Conservation (phyloP, 306 rosid species). For the Trifolium repens region DNA sequence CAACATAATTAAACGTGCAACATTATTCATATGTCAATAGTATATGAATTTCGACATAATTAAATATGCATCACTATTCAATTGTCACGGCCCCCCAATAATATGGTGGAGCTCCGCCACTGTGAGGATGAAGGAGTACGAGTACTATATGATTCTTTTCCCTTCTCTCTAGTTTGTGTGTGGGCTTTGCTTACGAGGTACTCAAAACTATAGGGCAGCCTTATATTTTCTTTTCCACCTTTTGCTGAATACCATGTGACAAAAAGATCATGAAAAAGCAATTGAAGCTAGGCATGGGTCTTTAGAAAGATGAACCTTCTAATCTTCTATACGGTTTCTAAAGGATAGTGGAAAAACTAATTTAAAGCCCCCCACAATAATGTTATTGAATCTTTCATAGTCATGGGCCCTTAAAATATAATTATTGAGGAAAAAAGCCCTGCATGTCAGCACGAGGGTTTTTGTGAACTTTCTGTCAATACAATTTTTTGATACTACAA, state of each 20-base stretch:
- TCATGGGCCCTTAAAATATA: background rate
- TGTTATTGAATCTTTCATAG: too few relatives aligned
- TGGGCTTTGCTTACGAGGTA: background rate
- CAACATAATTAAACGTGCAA: too few relatives aligned
- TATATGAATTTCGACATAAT: too few relatives aligned
- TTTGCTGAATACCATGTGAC: constrained; percentile 27
- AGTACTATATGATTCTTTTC: too few relatives aligned
- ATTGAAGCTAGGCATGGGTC: constrained; percentile 20
- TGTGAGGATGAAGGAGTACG: too few relatives aligned
- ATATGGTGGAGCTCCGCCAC: too few relatives aligned
- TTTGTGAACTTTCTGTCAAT: constrained; percentile 4
- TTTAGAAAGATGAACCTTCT: constrained; percentile 24
- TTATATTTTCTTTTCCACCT: background rate
- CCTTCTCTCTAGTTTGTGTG: too few relatives aligned
- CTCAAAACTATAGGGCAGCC: constrained; percentile 18
- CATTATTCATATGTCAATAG: too few relatives aligned
- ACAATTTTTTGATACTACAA: background rate
- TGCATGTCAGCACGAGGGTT: background rate
- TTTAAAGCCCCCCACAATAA: too few relatives aligned
- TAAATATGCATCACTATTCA: too few relatives aligned
- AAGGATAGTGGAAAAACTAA: background rate
- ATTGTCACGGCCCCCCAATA: too few relatives aligned
- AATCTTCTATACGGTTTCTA: constrained; percentile 1
- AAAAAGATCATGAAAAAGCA: background rate
- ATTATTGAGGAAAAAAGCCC: constrained; percentile 3